A percentile compares a stretch with the other conserved stretches of the same genome.
Evolutionary conservation across 331 rosid species (phyloP).

Genomic region (Malus hybrid): DNA sequence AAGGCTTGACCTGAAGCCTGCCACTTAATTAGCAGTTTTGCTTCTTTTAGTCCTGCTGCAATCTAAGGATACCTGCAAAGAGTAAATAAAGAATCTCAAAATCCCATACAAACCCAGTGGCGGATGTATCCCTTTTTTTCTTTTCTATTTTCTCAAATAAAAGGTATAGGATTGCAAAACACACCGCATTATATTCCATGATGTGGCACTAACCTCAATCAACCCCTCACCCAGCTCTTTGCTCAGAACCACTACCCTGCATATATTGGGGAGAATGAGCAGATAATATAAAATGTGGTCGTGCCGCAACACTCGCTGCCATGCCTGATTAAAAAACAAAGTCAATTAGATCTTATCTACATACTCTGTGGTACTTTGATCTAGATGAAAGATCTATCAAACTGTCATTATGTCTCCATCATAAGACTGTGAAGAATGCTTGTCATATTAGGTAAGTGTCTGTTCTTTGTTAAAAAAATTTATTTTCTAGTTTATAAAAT

Average conservation of each 20-base stretch:
- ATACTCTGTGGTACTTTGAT: background rate
- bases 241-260: conserved; percentile 83
- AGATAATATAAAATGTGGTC: conserved; percentile 73
- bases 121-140: background rate
- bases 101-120: background rate
- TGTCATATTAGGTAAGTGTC: background rate
- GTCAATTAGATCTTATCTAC: conserved; percentile 2
- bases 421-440: background rate
- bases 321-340: conserved; percentile 42
- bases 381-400: background rate
- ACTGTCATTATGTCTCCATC: background rate
- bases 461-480: background rate
- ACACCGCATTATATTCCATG: background rate
- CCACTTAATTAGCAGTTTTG: conserved; percentile 97
- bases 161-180: background rate
- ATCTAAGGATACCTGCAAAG: conserved; percentile 65
- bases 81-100: conserved; percentile 2
- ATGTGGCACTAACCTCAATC: conserved; percentile 51
- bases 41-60: conserved; percentile 99
- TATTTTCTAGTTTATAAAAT: background rate
- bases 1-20: conserved; percentile 92
- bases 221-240: conserved; percentile 71
- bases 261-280: conserved; percentile 50
- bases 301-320: conserved; percentile 73
- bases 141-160: background rate